Base-by-base conservation (phyloP, 441 rosid genomes). In the Biscutella laevigata region DNA sequence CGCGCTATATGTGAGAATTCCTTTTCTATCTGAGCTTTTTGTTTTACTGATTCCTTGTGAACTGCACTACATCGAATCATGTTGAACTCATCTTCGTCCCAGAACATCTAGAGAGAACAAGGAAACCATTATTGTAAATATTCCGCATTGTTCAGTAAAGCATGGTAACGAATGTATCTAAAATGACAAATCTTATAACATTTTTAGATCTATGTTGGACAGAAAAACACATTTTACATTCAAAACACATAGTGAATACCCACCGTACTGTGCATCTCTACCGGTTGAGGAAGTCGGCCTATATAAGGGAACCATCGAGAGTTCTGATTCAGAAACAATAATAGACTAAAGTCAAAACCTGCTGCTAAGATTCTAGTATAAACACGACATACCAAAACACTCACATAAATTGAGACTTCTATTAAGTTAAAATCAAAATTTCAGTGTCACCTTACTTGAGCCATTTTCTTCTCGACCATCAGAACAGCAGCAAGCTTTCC, bases 231-330 rank as follows among this genome's bases (percentile, higher is more conserved):
- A 25, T 17, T 27, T 27, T 0, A 40, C 27, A 55, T 30, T 2
- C 24, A 14, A 42, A 11, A 20, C 4, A 8, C n/a, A n/a, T n/a
- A n/a, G 53, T 59, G 57, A 46, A 52, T 7, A 40, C 56, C 59
- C 61, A 85, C 97, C 26, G 88, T 59, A 80, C 81, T 84, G 33
- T 86, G 84, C 72, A 82, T 79, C 41, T 77, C 82, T 44, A 55
- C 73, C 16, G 39, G 71, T 52, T 51, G 69, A 57, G 95, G 95
- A 75, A 86, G 91, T 43, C 84, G 61, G 52, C 74, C 67, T 14
- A 84, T 69, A 57, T 84, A 86, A 61, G 86, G 88, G 42, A 70
- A 64, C 95, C 92, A 86, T 32, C 73, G 77, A 17, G 89, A 86
- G 54, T 74, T 74, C 94, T 82, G 74, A 59, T 41, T 43, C 56